phyloP scores from a whole-genome alignment of 352 stramenopile species.

The Globisporangium solare region DNA sequence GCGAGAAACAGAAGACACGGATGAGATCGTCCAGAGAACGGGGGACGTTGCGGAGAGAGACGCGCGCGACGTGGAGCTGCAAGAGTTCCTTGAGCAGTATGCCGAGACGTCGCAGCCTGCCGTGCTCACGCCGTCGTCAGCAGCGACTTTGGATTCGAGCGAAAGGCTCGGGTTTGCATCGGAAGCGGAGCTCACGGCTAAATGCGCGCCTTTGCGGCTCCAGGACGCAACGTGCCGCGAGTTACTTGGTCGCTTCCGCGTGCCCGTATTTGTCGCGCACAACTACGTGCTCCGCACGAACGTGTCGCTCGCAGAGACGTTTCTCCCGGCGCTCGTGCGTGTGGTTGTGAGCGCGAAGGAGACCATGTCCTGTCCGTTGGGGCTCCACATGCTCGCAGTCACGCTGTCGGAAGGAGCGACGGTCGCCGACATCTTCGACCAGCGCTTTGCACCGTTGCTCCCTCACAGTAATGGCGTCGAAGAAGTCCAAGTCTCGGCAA shows the following conservation, averaged over 20 bases:
- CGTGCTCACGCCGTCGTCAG: conserved; percentile 22
- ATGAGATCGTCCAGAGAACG: too few species aligned
- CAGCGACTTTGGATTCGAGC: conserved; percentile 10
- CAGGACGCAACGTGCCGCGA: conserved; percentile 25
- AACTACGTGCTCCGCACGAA: conserved; percentile 70
- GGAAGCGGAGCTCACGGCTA: background rate
- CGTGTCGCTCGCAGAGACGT: conserved; percentile 18
- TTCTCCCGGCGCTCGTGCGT: conserved; percentile 33
- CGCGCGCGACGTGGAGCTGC: conserved; percentile 30
- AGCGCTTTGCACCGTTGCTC: conserved; percentile 26
- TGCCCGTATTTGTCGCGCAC: conserved; percentile 51
- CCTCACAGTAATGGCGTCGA: conserved; percentile 9
- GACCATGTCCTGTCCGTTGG: conserved; percentile 44
- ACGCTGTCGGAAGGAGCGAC: conserved; percentile 10
- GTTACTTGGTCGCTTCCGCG: conserved; percentile 38
- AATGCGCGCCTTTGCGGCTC: conserved; percentile 15
- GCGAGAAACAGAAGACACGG: too few species aligned
- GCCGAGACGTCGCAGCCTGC: conserved; percentile 29
- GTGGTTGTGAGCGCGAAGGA: conserved; percentile 1
- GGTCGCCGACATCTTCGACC: conserved; percentile 22
- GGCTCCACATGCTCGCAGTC: conserved; percentile 54
- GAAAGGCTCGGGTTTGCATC: conserved; percentile 20
- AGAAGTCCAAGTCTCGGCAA: conserved; percentile 23
- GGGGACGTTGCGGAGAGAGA: conserved; percentile 15
- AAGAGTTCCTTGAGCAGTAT: conserved; percentile 65